Evolutionary conservation across 176 grass and related monocot species (phyloP).

Genomic region (Carex scoparia): DNA sequence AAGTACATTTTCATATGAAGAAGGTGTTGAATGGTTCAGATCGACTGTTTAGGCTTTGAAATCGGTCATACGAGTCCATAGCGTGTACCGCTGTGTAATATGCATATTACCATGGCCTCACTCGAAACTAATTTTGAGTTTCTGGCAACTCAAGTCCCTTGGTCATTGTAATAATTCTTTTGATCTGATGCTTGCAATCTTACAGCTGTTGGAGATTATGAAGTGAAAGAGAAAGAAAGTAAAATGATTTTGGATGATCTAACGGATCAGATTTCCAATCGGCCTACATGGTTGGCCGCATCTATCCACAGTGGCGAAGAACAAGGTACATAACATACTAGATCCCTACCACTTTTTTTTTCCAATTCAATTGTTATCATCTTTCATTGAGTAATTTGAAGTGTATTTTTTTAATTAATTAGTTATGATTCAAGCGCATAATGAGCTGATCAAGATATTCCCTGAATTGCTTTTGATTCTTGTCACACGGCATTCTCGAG

Average conservation of each 20-base stretch:
- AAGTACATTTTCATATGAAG: too few relatives aligned
- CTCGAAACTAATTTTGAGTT: background rate
- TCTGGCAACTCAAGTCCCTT: background rate
- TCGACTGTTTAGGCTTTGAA: too few relatives aligned
- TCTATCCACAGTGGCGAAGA: constrained; percentile 90
- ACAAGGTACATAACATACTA: constrained; percentile 38
- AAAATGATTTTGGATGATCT: constrained; percentile 53
- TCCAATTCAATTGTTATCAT: background rate
- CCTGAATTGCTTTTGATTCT: constrained; percentile 57
- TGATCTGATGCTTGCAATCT: background rate
- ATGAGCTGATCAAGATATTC: constrained; percentile 53
- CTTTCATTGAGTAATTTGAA: constrained; percentile 11
- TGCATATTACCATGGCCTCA: too few relatives aligned
- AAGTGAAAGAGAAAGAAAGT: constrained; percentile 37
- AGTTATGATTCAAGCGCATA: constrained; percentile 75
- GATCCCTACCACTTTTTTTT: background rate
- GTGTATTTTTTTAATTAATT: constrained; percentile 23
- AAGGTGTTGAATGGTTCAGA: too few relatives aligned
- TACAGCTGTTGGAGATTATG: constrained; percentile 61
- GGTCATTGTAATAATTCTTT: background rate
- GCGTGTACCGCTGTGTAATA: too few relatives aligned
- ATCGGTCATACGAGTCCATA: too few relatives aligned
- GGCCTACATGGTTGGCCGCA: constrained; percentile 74
- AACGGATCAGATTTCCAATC: constrained; percentile 38
- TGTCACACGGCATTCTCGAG: constrained; percentile 70